Conservation (phyloP, 2,329 filamentous ascomycete species). For the Xylaria sp. region DNA sequence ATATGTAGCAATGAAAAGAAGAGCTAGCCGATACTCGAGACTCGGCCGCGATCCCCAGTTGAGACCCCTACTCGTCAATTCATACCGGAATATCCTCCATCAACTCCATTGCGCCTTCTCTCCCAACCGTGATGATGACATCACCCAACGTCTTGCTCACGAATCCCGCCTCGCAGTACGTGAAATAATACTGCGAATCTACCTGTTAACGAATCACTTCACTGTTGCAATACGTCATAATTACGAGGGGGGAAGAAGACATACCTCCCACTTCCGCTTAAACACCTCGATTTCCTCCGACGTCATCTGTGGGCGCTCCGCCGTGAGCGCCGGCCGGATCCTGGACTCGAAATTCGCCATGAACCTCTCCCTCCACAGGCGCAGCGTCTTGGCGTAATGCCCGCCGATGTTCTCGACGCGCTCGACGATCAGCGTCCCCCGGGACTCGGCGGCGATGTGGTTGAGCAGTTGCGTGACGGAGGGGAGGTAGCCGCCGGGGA, state of each 20-base stretch:
- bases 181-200: constrained; percentile 67
- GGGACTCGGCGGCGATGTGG: constrained; percentile 63
- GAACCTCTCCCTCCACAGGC: constrained; percentile 70
- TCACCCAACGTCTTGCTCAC: constrained; percentile 72
- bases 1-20: neutral
- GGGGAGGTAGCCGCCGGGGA: constrained; percentile 74
- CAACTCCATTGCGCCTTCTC: constrained; percentile 66
- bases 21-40: too few relatives aligned
- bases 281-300: constrained; percentile 68
- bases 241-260: constrained; percentile 23
- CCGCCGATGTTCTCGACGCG: constrained; percentile 72
- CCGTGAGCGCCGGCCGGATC: constrained; percentile 63
- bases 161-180: constrained; percentile 75
- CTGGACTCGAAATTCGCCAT: constrained; percentile 60
- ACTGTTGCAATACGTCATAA: neutral
- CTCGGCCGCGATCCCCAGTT: too few relatives aligned
- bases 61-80: neutral
- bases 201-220: constrained; percentile 12
- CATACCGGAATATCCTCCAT: constrained; percentile 71
- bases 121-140: constrained; percentile 70
- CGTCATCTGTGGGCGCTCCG: constrained; percentile 60
- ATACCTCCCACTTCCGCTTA: constrained; percentile 69
- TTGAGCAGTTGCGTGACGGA: constrained; percentile 58
- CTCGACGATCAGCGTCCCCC: constrained; percentile 66
- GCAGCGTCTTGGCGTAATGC: constrained; percentile 71